Base-by-base conservation (phyloP, 768 basidiomycete species). In the Amanita phalloides region DNA sequence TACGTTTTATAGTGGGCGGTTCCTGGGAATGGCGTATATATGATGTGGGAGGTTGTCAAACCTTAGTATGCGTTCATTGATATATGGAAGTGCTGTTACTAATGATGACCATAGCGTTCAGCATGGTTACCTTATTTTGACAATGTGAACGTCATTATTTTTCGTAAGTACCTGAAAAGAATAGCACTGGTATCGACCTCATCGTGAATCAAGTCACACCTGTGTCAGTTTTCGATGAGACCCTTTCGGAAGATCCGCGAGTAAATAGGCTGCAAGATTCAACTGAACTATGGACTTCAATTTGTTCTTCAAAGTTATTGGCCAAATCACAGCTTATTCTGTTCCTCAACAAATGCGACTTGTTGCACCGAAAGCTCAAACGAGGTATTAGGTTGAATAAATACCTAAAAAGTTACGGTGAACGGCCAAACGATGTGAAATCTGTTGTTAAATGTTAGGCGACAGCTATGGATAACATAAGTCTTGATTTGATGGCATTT, bases 51-150 rank as follows among this genome's bases (percentile, higher is more conserved):
- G 86, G 82, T 14, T 83, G 81, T 54, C 78, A 86, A 49, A 85
- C 84, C 5, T 67, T 71, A 66, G 84, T 84, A 60, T 20, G 72
- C 63, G 41, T 32, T 30, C 30, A 30, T 17, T n/a, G n/a, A 20
- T 4, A n/a, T 6, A 30, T 30, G 39, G 48, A 33, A 49, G 4
- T 41, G 48, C 50, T 33, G 51, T 37, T n/a, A 39, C 32, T 45
- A 39, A 25, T 9, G 44, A 35, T 45, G 39, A 21, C 30, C 23
- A 42, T 59, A 88, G 83, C 86, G 88, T 36, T 69, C 78, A 20
- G 83, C 83, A 0, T 90, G 88, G 88, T 68, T 86, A 17, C 84
- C 86, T 0, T 90, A 81, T 65, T 90, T 90, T 60, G 82, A 89
- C 48, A 77, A 83, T 58, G 82, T 83, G 41, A 78, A 87, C 56